These are phyloP conservation scores for Sanguinoderma infundibulare DNA, from an alignment of 1,284 basidiomycete species.

Conservation along the genomic window DNA sequence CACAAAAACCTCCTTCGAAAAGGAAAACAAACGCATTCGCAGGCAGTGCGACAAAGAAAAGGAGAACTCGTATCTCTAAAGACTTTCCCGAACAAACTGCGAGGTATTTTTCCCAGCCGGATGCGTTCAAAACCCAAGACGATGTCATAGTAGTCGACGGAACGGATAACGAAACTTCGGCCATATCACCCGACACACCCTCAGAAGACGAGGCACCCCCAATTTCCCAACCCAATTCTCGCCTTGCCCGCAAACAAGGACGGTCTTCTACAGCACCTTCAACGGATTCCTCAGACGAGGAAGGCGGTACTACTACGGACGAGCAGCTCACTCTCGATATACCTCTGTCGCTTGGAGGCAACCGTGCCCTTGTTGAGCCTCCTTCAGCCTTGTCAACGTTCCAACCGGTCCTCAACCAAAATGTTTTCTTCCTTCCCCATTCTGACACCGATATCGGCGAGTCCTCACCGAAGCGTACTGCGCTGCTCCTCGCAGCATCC, in stretches of 20 bases:
- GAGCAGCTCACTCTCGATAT: constrained; percentile 19
- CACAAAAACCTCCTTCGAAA: constrained; percentile 34
- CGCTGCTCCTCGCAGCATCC: constrained; percentile 46
- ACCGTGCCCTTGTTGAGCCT: not conserved
- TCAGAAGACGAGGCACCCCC: constrained; percentile 28
- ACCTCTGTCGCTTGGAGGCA: not conserved
- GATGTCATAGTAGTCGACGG: constrained; percentile 44
- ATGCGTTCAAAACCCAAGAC: constrained; percentile 40
- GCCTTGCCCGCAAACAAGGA: constrained; percentile 34
- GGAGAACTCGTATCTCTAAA: constrained; percentile 34
- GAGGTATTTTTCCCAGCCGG: constrained; percentile 42
- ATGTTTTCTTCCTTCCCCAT: constrained; percentile 45
- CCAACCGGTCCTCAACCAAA: constrained; percentile 45
- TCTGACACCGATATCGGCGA: constrained; percentile 27
- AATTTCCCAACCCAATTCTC: not conserved
- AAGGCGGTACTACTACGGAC: constrained; percentile 36
- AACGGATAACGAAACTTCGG: constrained; percentile 39
- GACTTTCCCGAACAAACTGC: constrained; percentile 25
- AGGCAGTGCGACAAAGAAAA: constrained; percentile 32
- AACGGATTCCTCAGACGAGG: constrained; percentile 58
- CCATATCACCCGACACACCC: constrained; percentile 20
- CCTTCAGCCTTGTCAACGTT: constrained; percentile 48
- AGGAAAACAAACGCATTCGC: constrained; percentile 34
- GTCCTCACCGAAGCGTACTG: constrained; percentile 27
- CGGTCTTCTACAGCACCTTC: constrained; percentile 61